Conservation (phyloP, 2,329 filamentous ascomycete genomes). For the Stemphylium beticola region DNA sequence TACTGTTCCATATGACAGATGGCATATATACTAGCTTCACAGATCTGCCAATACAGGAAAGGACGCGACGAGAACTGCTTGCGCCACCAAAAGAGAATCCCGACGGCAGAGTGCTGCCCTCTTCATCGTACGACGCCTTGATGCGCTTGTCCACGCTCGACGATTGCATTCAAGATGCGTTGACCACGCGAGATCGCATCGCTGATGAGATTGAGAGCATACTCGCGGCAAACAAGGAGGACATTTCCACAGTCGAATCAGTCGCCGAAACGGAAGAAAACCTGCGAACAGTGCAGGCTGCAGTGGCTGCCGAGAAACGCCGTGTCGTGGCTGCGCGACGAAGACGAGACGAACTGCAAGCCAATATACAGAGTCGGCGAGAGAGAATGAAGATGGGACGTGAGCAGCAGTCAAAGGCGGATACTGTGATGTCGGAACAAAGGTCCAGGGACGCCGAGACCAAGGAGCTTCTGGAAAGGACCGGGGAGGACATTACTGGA, state of each 20-base stretch:
- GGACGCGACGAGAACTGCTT: conserved; percentile 37
- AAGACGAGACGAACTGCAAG: conserved; percentile 70
- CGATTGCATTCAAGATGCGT: conserved; percentile 87
- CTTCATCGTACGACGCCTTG: conserved; percentile 84
- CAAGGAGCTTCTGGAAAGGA: conserved; percentile 61
- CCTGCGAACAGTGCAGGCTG: conserved; percentile 54
- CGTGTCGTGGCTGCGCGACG: conserved; percentile 67
- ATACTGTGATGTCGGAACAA: conserved; percentile 66
- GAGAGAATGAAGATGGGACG: conserved; percentile 71
- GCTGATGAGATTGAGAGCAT: conserved; percentile 75
- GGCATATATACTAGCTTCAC: conserved; percentile 80
- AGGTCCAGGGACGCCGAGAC: conserved; percentile 55
- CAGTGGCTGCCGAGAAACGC: conserved; percentile 69
- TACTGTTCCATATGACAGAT: conserved; percentile 85
- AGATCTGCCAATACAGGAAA: conserved; percentile 64
- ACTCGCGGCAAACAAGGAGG: conserved; percentile 48
- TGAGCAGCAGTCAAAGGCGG: conserved; percentile 63
- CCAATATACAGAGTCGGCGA: conserved; percentile 69
- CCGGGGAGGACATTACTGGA: conserved; percentile 73
- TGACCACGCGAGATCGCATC: conserved; percentile 76
- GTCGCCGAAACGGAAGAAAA: conserved; percentile 54
- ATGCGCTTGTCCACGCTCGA: conserved; percentile 90
- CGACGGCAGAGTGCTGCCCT: conserved; percentile 61
- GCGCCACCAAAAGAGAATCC: conserved; percentile 49
- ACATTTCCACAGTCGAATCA: conserved; percentile 44